A percentile compares a stretch with the other conserved stretches of the same genome.
These are phyloP conservation scores for Rhodosporidiobolus sp. DNA, from an alignment of 768 basidiomycete species.

Conservation along the genomic window DNA sequence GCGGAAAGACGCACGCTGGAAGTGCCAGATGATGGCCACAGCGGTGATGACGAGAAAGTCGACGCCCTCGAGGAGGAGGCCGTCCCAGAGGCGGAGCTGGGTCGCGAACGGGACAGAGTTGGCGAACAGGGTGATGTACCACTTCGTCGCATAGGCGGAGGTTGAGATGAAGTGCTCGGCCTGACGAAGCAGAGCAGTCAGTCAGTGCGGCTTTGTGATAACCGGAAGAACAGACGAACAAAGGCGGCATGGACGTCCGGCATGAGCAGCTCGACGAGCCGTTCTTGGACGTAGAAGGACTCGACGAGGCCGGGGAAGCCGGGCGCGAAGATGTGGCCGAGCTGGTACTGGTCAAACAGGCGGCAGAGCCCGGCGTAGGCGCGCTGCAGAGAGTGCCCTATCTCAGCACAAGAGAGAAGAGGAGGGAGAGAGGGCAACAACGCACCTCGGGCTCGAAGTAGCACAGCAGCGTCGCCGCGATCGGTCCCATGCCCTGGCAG, in stretches of 20 bases:
- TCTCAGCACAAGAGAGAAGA: background rate
- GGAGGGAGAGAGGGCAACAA: background rate
- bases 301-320: slow-evolving; percentile 95
- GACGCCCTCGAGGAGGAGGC: slow-evolving; percentile 80
- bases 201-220: background rate
- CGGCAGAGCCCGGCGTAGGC: slow-evolving; percentile 78
- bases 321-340: slow-evolving; percentile 84
- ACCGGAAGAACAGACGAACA: slow-evolving; percentile 48
- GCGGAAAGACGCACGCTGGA: slow-evolving; percentile 62
- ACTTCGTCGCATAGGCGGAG: slow-evolving; percentile 94
- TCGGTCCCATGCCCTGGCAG: slow-evolving; percentile 96
- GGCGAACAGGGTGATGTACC: slow-evolving; percentile 97
- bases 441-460: slow-evolving; percentile 79
- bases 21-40: slow-evolving; percentile 85
- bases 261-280: slow-evolving; percentile 79
- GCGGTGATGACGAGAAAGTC: slow-evolving; percentile 84
- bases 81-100: slow-evolving; percentile 92
- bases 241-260: slow-evolving; percentile 84
- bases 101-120: slow-evolving; percentile 94
- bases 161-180: slow-evolving; percentile 85
- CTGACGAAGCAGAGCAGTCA: slow-evolving; percentile 41
- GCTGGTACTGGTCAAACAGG: slow-evolving; percentile 80
- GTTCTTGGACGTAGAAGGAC: slow-evolving; percentile 92
- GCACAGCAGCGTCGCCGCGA: slow-evolving; percentile 88
- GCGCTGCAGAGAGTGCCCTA: slow-evolving; percentile 49